phyloP scores from a whole-genome alignment of 2,329 filamentous ascomycete genomes.

The Oidium heveae region DNA sequence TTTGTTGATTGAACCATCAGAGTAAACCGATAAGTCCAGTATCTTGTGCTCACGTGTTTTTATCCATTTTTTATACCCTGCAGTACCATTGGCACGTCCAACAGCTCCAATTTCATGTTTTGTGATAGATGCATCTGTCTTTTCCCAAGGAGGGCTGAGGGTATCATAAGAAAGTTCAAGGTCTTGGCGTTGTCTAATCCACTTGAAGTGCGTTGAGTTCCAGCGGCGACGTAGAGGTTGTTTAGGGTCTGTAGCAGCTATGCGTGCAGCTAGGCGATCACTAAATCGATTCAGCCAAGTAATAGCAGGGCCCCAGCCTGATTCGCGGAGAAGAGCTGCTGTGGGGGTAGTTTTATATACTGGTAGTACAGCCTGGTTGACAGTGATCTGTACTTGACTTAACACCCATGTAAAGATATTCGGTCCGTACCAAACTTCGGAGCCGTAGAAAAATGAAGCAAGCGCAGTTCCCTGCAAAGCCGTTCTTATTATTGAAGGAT shows the following conservation, averaged over 20 bases:
- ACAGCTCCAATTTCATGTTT: neutral
- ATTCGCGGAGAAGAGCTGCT: neutral
- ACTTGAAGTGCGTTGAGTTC: neutral
- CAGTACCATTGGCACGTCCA: neutral
- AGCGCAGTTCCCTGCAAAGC: neutral
- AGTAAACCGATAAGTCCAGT: neutral
- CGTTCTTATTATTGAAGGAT: neutral
- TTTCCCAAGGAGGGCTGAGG: neutral
- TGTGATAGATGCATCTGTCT: neutral
- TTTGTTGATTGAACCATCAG: neutral
- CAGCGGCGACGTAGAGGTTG: neutral
- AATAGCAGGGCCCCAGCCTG: neutral
- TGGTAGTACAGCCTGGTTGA: neutral
- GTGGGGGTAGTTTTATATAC: neutral
- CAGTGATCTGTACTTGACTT: neutral
- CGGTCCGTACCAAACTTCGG: neutral
- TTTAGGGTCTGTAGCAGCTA: neutral
- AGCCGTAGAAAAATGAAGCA: neutral
- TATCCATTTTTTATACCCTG: neutral
- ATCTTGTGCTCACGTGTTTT: neutral
- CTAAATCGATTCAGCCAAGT: neutral
- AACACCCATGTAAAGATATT: neutral
- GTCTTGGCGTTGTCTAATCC: neutral
- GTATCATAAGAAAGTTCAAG: neutral
- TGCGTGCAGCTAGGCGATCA: neutral